phyloP scores from a whole-genome alignment of 345 rosid genomes.

The Gossypium bickii region DNA sequence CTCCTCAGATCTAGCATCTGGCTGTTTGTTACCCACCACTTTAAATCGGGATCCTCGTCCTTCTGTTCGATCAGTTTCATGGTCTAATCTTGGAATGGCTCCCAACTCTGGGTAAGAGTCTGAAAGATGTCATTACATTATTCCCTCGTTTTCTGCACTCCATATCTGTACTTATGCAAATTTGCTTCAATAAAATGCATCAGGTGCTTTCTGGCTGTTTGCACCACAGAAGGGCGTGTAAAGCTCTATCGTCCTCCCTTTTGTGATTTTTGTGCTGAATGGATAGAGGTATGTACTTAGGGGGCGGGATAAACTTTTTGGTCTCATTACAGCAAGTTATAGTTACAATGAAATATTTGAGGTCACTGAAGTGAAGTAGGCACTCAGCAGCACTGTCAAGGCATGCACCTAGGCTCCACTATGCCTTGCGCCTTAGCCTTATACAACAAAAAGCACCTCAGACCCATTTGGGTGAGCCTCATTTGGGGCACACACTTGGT shows the following conservation, averaged over 20 bases:
- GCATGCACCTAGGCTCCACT: too few species aligned
- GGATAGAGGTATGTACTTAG: slow-evolving; percentile 73
- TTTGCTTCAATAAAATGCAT: background rate
- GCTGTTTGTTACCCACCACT: slow-evolving; percentile 55
- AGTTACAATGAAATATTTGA: background rate
- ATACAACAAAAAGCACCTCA: too few species aligned
- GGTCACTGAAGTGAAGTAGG: background rate
- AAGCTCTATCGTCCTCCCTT: slow-evolving; percentile 81
- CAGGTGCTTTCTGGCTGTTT: slow-evolving; percentile 88
- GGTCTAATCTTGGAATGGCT: slow-evolving; percentile 95
- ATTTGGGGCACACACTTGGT: too few species aligned
- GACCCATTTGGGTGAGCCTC: too few species aligned
- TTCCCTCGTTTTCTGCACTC: background rate
- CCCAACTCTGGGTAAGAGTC: slow-evolving; percentile 60
- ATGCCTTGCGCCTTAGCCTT: too few species aligned
- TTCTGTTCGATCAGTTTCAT: slow-evolving; percentile 70
- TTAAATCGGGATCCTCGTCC: slow-evolving; percentile 66
- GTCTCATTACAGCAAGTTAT: background rate
- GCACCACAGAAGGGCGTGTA: slow-evolving; percentile 75
- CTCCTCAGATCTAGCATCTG: slow-evolving; percentile 54
- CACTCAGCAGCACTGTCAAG: too few species aligned
- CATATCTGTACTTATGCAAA: background rate
- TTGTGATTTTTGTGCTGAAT: slow-evolving; percentile 80
- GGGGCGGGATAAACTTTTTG: background rate
- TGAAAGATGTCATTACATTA: background rate